These are phyloP conservation scores for Selenicereus undatus DNA, from an alignment of 148 eudicot species.

Conservation along the genomic window DNA sequence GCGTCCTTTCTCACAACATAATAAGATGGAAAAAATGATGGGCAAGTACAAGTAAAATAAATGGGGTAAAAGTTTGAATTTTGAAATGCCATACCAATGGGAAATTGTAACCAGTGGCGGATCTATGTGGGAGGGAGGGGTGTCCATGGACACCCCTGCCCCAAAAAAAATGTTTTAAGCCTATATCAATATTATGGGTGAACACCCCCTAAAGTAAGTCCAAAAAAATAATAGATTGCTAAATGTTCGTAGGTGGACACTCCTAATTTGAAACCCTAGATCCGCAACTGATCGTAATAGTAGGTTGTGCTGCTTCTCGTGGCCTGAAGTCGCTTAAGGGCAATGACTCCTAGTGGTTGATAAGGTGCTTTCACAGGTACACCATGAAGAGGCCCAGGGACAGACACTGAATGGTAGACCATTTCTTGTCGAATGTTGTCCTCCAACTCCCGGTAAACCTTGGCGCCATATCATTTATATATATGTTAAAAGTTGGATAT, in stretches of 20 bases:
- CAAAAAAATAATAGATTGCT: too few species aligned
- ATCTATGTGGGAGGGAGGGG: too few species aligned
- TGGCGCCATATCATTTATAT: slow-evolving; percentile 21
- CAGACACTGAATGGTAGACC: slow-evolving; percentile 62
- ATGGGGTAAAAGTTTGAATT: not conserved
- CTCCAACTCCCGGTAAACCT: slow-evolving; percentile 90
- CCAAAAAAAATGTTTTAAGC: too few species aligned
- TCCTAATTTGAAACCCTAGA: too few species aligned
- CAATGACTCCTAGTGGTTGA: slow-evolving; percentile 66
- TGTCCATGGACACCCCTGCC: too few species aligned
- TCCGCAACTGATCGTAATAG: slow-evolving; percentile 96
- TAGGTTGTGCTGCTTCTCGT: slow-evolving; percentile 92
- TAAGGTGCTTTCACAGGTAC: slow-evolving; percentile 65
- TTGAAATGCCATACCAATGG: slow-evolving; percentile 54
- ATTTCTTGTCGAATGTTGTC: slow-evolving; percentile 45
- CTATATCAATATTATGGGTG: too few species aligned
- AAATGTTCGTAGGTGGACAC: too few species aligned
- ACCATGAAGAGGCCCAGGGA: slow-evolving; percentile 57
- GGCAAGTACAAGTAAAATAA: not conserved
- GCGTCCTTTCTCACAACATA: too few species aligned
- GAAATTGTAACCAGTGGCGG: too few species aligned
- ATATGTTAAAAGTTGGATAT: too few species aligned
- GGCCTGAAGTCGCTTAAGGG: slow-evolving; percentile 80
- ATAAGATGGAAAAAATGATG: not conserved
- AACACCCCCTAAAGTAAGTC: too few species aligned